phyloP scores from a whole-genome alignment of 148 eudicot genomes.

The Agrostemma githago region DNA sequence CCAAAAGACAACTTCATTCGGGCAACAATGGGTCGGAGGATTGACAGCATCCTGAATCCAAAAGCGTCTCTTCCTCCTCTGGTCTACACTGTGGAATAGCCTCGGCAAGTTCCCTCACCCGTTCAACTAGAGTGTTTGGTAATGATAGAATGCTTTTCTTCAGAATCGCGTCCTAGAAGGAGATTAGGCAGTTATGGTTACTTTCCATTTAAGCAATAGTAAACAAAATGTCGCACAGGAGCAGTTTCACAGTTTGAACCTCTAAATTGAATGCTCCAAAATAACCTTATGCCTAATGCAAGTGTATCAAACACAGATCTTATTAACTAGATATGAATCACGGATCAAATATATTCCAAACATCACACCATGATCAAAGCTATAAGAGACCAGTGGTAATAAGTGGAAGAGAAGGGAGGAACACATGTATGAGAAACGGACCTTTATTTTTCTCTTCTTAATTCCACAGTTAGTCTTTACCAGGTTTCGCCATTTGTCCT shows the following conservation, averaged over 20 bases:
- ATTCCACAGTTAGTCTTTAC: constrained; percentile 40
- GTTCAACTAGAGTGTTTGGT: constrained; percentile 38
- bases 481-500: constrained; percentile 89
- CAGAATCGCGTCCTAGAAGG: constrained; percentile 34
- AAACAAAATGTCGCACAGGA: background rate
- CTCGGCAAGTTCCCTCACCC: constrained; percentile 44
- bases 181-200: background rate
- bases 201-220: constrained; percentile 5
- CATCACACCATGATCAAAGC: background rate
- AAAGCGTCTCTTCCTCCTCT: background rate
- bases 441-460: constrained; percentile 32
- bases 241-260: background rate
- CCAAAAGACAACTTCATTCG: constrained; percentile 4
- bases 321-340: background rate
- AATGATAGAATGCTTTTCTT: constrained; percentile 39
- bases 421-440: constrained; percentile 16
- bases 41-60: background rate
- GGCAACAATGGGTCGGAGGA: background rate
- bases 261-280: background rate
- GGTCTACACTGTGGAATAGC: constrained; percentile 21
- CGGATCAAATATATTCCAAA: background rate
- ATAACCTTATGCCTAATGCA: background rate
- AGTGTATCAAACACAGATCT: background rate
- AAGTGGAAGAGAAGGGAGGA: constrained; percentile 1
- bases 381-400: background rate